Conservation (phyloP, 1,284 basidiomycete genomes). For the Moesziomyces sp. region DNA sequence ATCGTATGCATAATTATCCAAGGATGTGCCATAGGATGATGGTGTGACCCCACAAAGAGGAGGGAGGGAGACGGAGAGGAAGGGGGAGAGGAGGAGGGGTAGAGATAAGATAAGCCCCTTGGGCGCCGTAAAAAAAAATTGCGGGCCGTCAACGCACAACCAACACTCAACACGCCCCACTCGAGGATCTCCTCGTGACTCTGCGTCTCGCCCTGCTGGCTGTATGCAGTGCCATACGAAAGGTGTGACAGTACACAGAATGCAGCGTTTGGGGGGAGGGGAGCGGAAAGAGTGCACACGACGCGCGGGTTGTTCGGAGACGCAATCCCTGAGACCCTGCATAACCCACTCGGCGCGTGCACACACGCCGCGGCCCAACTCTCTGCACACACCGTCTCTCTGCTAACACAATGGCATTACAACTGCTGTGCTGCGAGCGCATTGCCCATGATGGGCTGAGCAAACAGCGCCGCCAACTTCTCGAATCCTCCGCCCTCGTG, state of each 20-base stretch:
- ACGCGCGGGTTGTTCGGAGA: neutral
- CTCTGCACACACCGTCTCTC: neutral
- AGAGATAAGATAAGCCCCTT: neutral
- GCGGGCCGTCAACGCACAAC: too few relatives aligned
- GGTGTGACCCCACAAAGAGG: too few relatives aligned
- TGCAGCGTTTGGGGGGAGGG: too few relatives aligned
- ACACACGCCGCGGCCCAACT: conserved; percentile 10
- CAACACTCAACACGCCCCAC: too few relatives aligned
- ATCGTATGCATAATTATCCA: too few relatives aligned
- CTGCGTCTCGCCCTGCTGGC: too few relatives aligned
- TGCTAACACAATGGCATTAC: neutral
- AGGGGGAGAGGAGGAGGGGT: too few relatives aligned
- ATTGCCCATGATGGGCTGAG: conserved; percentile 34
- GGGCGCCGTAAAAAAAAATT: neutral
- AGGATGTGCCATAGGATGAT: too few relatives aligned
- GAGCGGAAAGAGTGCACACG: neutral
- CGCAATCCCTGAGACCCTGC: neutral
- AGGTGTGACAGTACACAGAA: too few relatives aligned
- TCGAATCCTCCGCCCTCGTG: conserved; percentile 29
- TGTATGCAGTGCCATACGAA: too few relatives aligned
- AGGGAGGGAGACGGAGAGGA: too few relatives aligned
- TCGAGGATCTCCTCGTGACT: too few relatives aligned
- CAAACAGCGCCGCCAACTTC: conserved; percentile 31
- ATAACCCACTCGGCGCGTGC: neutral
- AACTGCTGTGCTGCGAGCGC: conserved; percentile 11